phyloP scores from a whole-genome alignment of 2,329 filamentous ascomycete species.

The Aspergillus glaucus region DNA sequence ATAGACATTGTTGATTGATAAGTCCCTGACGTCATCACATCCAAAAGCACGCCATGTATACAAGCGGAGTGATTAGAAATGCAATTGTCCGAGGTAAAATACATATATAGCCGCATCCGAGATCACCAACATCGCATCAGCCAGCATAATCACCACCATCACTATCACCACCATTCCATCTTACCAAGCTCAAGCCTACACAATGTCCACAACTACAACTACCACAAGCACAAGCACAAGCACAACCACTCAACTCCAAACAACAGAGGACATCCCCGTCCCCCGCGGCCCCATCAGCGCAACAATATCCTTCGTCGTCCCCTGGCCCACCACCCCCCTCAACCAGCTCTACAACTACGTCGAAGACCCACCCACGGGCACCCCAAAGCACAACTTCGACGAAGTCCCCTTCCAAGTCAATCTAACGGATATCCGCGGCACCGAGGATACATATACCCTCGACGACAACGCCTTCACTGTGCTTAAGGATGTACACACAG shows the following conservation, averaged over 20 bases:
- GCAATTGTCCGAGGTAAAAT: neutral
- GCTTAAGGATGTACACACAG: slow-evolving; percentile 52
- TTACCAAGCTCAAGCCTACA: neutral
- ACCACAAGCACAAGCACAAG: neutral
- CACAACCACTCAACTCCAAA: neutral
- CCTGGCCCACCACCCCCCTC: slow-evolving; percentile 37
- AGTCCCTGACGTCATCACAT: neutral
- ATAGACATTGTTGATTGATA: no score
- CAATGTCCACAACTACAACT: neutral
- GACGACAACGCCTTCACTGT: slow-evolving; percentile 71
- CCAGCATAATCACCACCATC: neutral
- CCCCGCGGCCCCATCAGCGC: slow-evolving; percentile 55
- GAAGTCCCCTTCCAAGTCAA: slow-evolving; percentile 46
- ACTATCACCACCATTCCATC: neutral
- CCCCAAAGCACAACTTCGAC: slow-evolving; percentile 61
- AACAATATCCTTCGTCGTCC: slow-evolving; percentile 59
- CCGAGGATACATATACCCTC: slow-evolving; percentile 59
- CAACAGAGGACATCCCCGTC: slow-evolving; percentile 30
- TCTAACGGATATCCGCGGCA: slow-evolving; percentile 68
- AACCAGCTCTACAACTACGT: slow-evolving; percentile 66
- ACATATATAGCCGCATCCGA: neutral
- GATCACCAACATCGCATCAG: no score
- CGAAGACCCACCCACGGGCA: slow-evolving; percentile 54
- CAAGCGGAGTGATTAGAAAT: neutral
- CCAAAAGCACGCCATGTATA: neutral